These are phyloP conservation scores for Sicyos edulis DNA, from an alignment of 306 rosid genomes.

Conservation along the genomic window DNA sequence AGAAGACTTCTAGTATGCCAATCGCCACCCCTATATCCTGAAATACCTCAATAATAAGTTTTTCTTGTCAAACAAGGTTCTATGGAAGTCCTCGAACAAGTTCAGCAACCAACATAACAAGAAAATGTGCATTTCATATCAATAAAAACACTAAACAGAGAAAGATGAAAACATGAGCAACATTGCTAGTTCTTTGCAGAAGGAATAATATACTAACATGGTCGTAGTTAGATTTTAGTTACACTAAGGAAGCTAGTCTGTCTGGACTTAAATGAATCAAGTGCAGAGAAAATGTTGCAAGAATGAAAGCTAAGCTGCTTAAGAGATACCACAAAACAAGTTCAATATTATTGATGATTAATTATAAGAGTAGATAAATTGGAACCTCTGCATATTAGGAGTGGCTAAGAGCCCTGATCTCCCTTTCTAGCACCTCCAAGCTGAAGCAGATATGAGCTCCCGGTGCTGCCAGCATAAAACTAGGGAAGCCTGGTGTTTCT, in stretches of 20 bases:
- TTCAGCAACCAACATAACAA: conserved; percentile 21
- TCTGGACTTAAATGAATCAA: conserved; percentile 27
- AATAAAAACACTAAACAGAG: conserved; percentile 18
- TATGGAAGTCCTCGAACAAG: conserved; percentile 10
- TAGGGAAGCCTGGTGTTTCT: conserved; percentile 39
- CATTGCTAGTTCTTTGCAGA: conserved; percentile 19
- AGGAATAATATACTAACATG: conserved; percentile 23
- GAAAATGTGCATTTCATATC: conserved; percentile 17
- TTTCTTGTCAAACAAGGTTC: not conserved
- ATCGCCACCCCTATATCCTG: not conserved
- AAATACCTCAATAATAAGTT: not conserved
- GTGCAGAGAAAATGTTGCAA: conserved; percentile 28
- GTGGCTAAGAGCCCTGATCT: conserved; percentile 32
- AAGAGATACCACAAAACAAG: conserved; percentile 35
- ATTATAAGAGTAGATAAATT: conserved; percentile 29
- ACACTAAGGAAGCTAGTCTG: conserved; percentile 25
- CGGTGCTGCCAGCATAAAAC: conserved; percentile 43
- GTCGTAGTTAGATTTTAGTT: conserved; percentile 28
- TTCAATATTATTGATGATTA: conserved; percentile 35
- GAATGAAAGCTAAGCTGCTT: conserved; percentile 24
- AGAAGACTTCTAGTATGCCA: not conserved
- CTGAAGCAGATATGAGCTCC: conserved; percentile 41
- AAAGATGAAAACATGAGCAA: conserved; percentile 18
- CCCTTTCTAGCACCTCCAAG: conserved; percentile 46
- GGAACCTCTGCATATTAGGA: conserved; percentile 38